Conservation (phyloP, 2,329 filamentous ascomycete species). For the Aspergillus pseudotamarii region DNA sequence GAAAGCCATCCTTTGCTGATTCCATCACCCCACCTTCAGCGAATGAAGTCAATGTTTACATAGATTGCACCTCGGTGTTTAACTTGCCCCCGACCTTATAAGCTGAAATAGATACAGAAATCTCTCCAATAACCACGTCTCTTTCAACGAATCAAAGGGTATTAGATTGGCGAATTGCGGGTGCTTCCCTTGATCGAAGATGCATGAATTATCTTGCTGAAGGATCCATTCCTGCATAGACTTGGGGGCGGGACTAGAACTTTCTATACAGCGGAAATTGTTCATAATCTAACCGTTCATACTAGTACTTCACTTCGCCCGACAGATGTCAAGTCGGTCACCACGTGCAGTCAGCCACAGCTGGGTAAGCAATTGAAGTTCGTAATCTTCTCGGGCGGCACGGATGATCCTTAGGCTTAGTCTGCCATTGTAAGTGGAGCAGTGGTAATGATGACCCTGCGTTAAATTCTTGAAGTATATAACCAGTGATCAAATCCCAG, state of each 20-base stretch:
- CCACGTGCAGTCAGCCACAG: neutral
- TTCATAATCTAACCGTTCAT: neutral
- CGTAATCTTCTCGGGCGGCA: constrained; percentile 4
- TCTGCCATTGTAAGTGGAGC: neutral
- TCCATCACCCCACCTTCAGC: neutral
- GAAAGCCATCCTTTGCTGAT: neutral
- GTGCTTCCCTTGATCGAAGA: neutral
- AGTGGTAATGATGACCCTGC: neutral
- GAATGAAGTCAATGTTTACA: neutral
- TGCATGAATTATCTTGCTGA: neutral
- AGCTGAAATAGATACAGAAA: neutral
- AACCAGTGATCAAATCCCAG: neutral
- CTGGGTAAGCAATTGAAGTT: neutral
- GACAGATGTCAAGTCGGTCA: neutral
- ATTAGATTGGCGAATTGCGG: neutral
- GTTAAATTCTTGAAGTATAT: neutral
- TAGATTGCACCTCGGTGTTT: neutral
- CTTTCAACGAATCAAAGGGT: neutral
- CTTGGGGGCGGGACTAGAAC: neutral
- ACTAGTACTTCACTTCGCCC: neutral
- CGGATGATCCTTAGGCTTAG: neutral
- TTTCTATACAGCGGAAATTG: neutral
- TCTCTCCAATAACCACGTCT: neutral
- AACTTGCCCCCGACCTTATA: neutral
- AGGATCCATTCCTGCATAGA: neutral